A percentile compares a stretch with the other conserved stretches of the same genome.
Conservation (phyloP, 148 eudicot genomes). For the Polygonum aviculare region DNA sequence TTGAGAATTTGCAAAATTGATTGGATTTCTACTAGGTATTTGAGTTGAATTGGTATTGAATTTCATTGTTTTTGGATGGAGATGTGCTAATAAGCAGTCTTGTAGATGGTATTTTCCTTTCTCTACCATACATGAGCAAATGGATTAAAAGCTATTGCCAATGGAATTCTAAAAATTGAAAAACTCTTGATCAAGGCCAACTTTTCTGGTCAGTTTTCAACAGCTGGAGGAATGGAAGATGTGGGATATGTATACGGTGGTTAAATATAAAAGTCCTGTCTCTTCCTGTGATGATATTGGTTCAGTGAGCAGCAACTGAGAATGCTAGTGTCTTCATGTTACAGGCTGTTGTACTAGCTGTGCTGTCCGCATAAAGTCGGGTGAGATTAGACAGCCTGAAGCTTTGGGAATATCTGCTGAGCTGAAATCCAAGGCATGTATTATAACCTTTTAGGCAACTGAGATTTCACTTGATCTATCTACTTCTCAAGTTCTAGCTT, state of each 20-base stretch:
- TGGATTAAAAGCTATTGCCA: neutral
- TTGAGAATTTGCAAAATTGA: neutral
- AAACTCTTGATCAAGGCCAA: neutral
- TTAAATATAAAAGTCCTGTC: neutral
- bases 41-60: neutral
- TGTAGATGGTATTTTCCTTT: neutral
- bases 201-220: neutral
- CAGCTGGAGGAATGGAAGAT: neutral
- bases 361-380: constrained; percentile 90
- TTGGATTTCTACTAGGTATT: neutral
- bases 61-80: neutral
- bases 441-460: neutral
- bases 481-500: neutral
- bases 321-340: constrained; percentile 8
- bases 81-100: neutral
- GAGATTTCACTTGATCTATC: neutral
- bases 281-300: neutral
- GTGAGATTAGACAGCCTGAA: constrained; percentile 83
- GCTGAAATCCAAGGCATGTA: constrained; percentile 61
- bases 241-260: neutral
- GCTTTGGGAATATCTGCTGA: constrained; percentile 94
- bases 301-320: neutral
- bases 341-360: constrained; percentile 98
- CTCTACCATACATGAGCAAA: neutral
- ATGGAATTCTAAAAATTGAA: neutral